Conservation (phyloP, 1,139 yeast species). For the Suhomyces wounanorum region DNA sequence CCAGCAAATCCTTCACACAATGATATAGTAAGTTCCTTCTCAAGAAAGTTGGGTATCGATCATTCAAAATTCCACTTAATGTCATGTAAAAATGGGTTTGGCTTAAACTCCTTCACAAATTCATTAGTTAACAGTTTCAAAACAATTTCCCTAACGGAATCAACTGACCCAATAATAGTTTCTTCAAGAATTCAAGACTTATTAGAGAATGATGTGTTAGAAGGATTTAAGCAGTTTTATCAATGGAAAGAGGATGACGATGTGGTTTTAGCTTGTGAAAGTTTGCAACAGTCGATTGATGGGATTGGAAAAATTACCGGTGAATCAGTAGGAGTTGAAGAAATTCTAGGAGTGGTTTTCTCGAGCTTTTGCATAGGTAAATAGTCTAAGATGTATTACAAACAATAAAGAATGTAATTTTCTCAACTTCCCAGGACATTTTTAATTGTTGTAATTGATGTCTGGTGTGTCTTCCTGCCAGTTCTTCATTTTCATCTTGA, state of each 20-base stretch:
- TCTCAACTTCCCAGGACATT: conserved; percentile 52
- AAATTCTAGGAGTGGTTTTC: conserved; percentile 86
- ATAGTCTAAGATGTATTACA: conserved; percentile 32
- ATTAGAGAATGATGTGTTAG: conserved; percentile 67
- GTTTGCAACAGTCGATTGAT: conserved; percentile 70
- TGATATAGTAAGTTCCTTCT: conserved; percentile 22
- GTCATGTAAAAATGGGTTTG: conserved; percentile 64
- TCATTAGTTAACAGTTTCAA: conserved; percentile 48
- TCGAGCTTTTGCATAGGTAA: conserved; percentile 94
- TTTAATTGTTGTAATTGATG: conserved; percentile 51
- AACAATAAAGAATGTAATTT: conserved; percentile 34
- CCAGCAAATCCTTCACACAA: conserved; percentile 1
- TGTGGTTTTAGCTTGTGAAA: conserved; percentile 80
- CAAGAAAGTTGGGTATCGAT: conserved; percentile 26
- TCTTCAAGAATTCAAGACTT: conserved; percentile 78
- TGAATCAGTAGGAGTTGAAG: conserved; percentile 84
- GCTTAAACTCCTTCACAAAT: conserved; percentile 50
- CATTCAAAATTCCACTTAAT: conserved; percentile 44
- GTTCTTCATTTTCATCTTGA: conserved; percentile 28
- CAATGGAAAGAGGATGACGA: conserved; percentile 57
- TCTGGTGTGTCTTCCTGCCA: conserved; percentile 46
- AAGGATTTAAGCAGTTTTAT: conserved; percentile 66
- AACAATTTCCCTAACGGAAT: conserved; percentile 47
- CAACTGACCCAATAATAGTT: conserved; percentile 63
- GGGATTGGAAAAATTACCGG: conserved; percentile 95